phyloP scores from a whole-genome alignment of 768 basidiomycete genomes.

The Coprinopsis marcescibilis region DNA sequence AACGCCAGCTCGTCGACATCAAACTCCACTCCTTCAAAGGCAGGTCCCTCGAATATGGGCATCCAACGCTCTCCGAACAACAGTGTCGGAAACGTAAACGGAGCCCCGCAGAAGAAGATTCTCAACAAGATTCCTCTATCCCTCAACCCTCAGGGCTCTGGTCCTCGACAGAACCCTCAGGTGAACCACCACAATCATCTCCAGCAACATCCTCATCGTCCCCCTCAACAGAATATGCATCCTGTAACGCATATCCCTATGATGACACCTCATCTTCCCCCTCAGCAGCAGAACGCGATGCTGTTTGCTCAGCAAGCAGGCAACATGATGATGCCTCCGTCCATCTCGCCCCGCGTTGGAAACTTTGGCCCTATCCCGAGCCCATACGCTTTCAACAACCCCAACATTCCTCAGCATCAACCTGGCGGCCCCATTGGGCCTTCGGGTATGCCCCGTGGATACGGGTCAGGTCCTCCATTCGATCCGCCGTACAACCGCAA shows the following conservation, averaged over 20 bases:
- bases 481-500: constrained; percentile 46
- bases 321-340: constrained; percentile 33
- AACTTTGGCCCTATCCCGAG: constrained; percentile 38
- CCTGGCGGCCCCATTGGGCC: constrained; percentile 40
- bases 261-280: constrained; percentile 37
- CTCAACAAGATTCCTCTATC: constrained; percentile 36
- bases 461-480: constrained; percentile 48
- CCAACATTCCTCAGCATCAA: constrained; percentile 36
- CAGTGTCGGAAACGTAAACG: constrained; percentile 28
- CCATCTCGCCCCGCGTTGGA: constrained; percentile 52
- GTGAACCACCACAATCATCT: constrained; percentile 17
- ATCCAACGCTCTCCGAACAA: constrained; percentile 37
- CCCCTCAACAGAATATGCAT: constrained; percentile 17
- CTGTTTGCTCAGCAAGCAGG: constrained; percentile 36
- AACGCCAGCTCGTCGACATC: constrained; percentile 36
- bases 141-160: constrained; percentile 13
- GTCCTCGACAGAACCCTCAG: constrained; percentile 12
- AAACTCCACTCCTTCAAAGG: constrained; percentile 17
- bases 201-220: constrained; percentile 31
- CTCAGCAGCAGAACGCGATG: constrained; percentile 41
- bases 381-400: constrained; percentile 47
- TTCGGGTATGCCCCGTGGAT: constrained; percentile 49
- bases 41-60: constrained; percentile 33
- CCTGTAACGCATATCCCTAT: constrained; percentile 31
- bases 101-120: constrained; percentile 54